Evolutionary conservation across 768 basidiomycete genomes (phyloP).

Genomic region (Suillus hirtellus): DNA sequence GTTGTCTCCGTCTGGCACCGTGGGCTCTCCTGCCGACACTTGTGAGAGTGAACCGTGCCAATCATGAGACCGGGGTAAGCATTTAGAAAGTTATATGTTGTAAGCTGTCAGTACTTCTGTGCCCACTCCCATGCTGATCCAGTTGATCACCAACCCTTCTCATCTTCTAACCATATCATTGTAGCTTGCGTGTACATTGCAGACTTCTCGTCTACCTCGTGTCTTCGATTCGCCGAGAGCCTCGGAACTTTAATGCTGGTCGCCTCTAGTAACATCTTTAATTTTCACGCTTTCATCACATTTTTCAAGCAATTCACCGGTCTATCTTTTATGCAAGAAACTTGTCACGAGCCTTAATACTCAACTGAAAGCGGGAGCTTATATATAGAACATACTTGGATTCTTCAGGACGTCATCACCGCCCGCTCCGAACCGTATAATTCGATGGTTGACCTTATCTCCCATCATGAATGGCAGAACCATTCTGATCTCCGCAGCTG

Average conservation of each 20-base stretch:
- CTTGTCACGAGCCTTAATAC: neutral
- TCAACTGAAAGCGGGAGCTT: neutral
- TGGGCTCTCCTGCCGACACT: neutral
- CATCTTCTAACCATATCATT: neutral
- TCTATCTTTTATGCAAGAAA: slow-evolving; percentile 1
- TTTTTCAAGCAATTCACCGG: neutral
- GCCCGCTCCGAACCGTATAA: neutral
- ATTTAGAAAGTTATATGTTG: neutral
- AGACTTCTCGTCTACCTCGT: neutral
- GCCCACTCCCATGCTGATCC: too few species aligned
- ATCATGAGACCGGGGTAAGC: neutral
- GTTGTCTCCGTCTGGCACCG: neutral
- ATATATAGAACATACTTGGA: neutral
- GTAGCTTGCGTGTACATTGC: neutral
- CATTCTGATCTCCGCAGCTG: too few species aligned
- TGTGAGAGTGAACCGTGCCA: too few species aligned
- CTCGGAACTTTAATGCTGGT: neutral
- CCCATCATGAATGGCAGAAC: neutral
- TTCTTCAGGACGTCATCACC: neutral
- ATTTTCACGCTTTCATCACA: neutral
- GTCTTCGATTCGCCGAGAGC: neutral
- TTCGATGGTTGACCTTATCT: neutral
- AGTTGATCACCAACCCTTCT: too few species aligned
- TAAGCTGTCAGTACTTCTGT: too few species aligned
- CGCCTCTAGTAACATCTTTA: neutral